Conservation (phyloP, 306 rosid genomes). For the Heteromeles arbutifolia region DNA sequence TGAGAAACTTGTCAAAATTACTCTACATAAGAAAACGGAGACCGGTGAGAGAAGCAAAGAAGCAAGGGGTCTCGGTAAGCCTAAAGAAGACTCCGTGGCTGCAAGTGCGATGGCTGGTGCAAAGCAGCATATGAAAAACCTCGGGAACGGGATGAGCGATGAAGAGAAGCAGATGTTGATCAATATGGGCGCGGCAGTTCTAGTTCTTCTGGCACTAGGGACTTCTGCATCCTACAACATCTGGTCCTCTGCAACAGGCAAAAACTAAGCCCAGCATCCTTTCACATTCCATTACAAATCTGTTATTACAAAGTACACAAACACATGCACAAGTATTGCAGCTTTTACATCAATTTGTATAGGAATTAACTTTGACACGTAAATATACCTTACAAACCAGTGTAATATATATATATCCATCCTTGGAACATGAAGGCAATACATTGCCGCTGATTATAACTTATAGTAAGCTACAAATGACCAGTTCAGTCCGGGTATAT, state of each 20-base stretch:
- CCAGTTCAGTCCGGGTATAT: no score
- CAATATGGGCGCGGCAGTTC: slow-evolving; percentile 47
- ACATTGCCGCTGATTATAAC: no score
- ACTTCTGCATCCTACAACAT: slow-evolving; percentile 29
- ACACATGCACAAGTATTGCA: background rate
- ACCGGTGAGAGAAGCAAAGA: slow-evolving; percentile 11
- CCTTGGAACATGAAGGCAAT: background rate
- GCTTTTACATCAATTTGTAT: background rate
- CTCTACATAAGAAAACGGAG: slow-evolving; percentile 9
- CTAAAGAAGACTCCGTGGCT: background rate
- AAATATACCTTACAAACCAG: background rate
- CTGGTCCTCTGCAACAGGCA: slow-evolving; percentile 16
- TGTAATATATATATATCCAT: background rate
- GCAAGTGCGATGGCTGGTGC: slow-evolving; percentile 13
- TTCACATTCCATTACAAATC: background rate
- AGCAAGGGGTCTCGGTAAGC: background rate
- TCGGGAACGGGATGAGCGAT: slow-evolving; percentile 12
- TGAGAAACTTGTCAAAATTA: slow-evolving; percentile 6
- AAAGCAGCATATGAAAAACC: slow-evolving; percentile 18
- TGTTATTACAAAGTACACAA: background rate
- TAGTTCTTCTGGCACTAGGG: slow-evolving; percentile 50
- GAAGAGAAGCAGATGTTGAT: slow-evolving; percentile 31
- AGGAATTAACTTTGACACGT: background rate
- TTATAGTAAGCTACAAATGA: no score
- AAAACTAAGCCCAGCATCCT: background rate